Percentiles rank a stretch among this genome's conserved stretches.
Evolutionary conservation across 441 rosid species (phyloP).

Genomic region (Pelargonium fulgidum): DNA sequence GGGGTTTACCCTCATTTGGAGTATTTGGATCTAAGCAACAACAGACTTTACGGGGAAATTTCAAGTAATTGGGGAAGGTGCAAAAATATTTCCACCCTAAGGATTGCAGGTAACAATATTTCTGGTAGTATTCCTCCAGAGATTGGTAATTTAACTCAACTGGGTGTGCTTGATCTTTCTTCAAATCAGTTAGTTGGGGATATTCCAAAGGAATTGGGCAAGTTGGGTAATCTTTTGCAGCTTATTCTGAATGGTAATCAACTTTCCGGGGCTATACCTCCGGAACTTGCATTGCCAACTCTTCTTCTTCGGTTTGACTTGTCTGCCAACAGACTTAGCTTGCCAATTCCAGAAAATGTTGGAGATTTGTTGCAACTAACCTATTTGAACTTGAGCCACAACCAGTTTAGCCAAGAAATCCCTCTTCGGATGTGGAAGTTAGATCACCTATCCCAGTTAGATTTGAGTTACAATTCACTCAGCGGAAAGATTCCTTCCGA

Average conservation of each 20-base stretch:
- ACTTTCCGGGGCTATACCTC: constrained; percentile 25
- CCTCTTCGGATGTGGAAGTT: constrained; percentile 15
- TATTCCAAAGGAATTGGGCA: constrained; percentile 27
- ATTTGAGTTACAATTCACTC: constrained; percentile 25
- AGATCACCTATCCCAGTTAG: constrained; percentile 11
- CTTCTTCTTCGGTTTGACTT: constrained; percentile 18
- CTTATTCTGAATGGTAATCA: constrained; percentile 19
- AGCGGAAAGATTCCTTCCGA: constrained; percentile 8
- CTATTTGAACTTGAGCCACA: constrained; percentile 3
- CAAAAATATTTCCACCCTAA: constrained; percentile 9
- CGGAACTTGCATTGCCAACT: constrained; percentile 17
- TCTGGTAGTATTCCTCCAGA: constrained; percentile 26
- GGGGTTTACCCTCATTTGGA: constrained; percentile 23
- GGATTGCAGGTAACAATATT: constrained; percentile 24
- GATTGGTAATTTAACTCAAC: constrained; percentile 20
- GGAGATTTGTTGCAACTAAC: constrained; percentile 8
- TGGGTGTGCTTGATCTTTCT: constrained; percentile 25
- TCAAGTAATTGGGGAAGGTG: constrained; percentile 27
- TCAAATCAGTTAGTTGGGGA: constrained; percentile 26
- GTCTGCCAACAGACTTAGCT: constrained; percentile 19
- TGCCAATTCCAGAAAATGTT: constrained; percentile 14
- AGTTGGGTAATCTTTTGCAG: constrained; percentile 12
- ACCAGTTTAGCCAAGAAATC: constrained; percentile 15
- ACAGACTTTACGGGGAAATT: constrained; percentile 29
- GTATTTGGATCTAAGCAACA: constrained; percentile 27